Base-by-base conservation (phyloP, 2,329 filamentous ascomycete genomes). In the Aspergillus bombycis region DNA sequence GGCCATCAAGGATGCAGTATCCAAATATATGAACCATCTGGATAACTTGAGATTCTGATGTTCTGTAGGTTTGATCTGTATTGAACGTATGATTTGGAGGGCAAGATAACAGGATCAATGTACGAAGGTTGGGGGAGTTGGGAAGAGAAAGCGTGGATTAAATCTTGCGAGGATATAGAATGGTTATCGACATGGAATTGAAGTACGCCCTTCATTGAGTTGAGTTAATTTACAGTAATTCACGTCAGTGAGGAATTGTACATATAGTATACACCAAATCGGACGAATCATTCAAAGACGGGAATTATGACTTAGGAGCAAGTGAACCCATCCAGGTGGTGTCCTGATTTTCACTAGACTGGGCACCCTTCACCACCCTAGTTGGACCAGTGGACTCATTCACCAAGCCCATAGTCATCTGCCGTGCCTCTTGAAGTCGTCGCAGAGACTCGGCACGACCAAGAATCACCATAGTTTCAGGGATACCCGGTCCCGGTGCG, bases 381-480 rank as follows among this genome's bases (percentile, higher is more conserved):
- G 58, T 58, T 45, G 63, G 60, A 26, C 32, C 32, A 34, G 26
- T 19, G 28, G 61, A 43, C 16, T 62, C 63, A 21, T 65, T 67
- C 14, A 70, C 50, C 41, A 63, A 50, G 8, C 65, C 58, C 56
- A 63, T 67, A 21, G 78, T 80, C 62, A 75, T 56, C 16, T 68
- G 60, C 54, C 73, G 78, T 6, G 81, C 79, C 60, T 81, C 77
- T 54, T 74, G 67, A n/a, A 85, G 65, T 56, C 85, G 77, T 55
- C 73, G 71, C 23, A 85, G 66, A 11, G 80, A 82, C 69, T 86
- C 84, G 3, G 82, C 76, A 54, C 80, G 81, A 0, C 87, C 87
- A 26, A 89, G 71, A 23, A 88, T 80, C 14, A 72, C 78, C 84
- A 89, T 85, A 2, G 82, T 82, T 45, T 82, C 78, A 1, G 82